Conservation (phyloP, 2,329 filamentous ascomycete species). For the Phyllosticta capitalensis region DNA sequence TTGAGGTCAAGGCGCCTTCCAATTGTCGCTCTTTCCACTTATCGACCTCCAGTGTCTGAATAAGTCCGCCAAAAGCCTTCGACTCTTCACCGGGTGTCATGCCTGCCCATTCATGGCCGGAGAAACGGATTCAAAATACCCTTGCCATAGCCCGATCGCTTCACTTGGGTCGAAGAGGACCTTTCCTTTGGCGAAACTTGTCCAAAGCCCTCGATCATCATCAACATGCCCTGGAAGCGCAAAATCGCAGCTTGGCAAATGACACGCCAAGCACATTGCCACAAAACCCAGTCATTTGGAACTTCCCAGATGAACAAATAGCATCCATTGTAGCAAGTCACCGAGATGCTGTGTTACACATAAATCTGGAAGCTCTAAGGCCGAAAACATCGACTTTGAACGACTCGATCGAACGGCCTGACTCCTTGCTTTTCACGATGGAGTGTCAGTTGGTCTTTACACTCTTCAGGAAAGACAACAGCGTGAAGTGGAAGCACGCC, state of each 20-base stretch:
- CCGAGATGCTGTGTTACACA: slow-evolving; percentile 13
- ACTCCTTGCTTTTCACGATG: not conserved
- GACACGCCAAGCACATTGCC: too few relatives aligned
- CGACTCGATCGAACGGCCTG: not conserved
- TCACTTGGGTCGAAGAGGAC: slow-evolving; percentile 15
- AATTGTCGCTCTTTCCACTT: too few relatives aligned
- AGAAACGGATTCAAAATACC: slow-evolving; percentile 17
- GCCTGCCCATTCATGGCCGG: not conserved
- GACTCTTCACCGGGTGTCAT: not conserved
- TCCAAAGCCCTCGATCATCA: slow-evolving; percentile 16
- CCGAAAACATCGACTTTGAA: not conserved
- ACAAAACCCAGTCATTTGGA: slow-evolving; percentile 15
- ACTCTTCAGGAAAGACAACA: slow-evolving; percentile 5
- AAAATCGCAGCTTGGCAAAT: too few relatives aligned
- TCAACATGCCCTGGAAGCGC: slow-evolving; percentile 11
- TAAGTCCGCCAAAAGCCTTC: too few relatives aligned
- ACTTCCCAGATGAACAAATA: slow-evolving; percentile 20
- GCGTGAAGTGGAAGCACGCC: slow-evolving; percentile 14
- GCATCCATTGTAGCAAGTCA: slow-evolving; percentile 13
- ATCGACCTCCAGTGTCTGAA: too few relatives aligned
- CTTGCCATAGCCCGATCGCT: slow-evolving; percentile 20
- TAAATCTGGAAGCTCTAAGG: slow-evolving; percentile 11
- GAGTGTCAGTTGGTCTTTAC: slow-evolving; percentile 6
- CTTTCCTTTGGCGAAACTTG: slow-evolving; percentile 21
- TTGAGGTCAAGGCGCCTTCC: too few relatives aligned